Evolutionary conservation across 495 filamentous ascomycete species (phyloP), one percentile per base, ranked within the genome.

Genomic region (Aspergillus diversus): DNA sequence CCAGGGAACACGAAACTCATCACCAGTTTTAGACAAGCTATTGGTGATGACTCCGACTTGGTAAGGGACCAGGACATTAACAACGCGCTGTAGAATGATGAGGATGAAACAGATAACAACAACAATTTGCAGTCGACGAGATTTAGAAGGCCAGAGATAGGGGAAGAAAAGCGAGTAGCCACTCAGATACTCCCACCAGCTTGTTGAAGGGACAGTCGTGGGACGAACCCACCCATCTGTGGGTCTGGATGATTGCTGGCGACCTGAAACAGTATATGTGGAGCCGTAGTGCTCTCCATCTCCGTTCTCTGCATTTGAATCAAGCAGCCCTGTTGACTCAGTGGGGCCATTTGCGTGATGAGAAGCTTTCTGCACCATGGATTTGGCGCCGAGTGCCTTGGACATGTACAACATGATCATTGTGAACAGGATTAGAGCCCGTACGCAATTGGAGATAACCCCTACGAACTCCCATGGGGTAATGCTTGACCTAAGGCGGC

Each of bases 141-240:
- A 86, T 67, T 92, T 92, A 60, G 85, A 88, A 15, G 92, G 94
- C 94, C 94, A 98, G 47, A 97, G 86, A 69, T 97, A 98, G 0
- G 92, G 93, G 74, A 96, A 93, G 76, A 98, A 96, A 27, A 96
- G 78, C 16, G 86, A 88, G 73, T 96, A 98, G 17, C 91, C 90
- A 61, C 87, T 87, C 54, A 94, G 77, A 71, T 99, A 99, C 72
- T 97, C 95, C 86, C 89, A 92, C 92, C 92, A 91, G 66, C 84
- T 90, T 16, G 88, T 87, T 5, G 87, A 84, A 5, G 87, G 87
- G 43, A 86, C 78, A 13, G 80, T 84, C n/a, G 83, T 86, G 9
- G 89, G 87, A 64, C 88, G 82, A 57, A 84, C 86, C 90, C 89
- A 92, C 11, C 75, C 75, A 61, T 81, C 79, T 43, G 75, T 57